Percentiles rank a stretch among this genome's conserved stretches.
phyloP scores from a whole-genome alignment of 176 grass and related monocot species.

The Aechmea fasciata region DNA sequence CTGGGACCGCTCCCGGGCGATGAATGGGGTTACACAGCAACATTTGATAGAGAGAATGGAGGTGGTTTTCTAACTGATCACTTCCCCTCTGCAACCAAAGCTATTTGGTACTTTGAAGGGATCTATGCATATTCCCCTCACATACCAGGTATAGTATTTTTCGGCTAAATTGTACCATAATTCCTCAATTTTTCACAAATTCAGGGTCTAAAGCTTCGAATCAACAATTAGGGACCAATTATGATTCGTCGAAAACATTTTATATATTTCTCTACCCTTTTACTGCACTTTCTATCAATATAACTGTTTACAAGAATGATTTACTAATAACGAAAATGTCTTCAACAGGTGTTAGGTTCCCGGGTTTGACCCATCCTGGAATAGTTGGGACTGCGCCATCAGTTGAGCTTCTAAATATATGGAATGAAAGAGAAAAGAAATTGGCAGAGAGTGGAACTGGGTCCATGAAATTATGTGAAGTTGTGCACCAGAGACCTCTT shows the following conservation, averaged over 20 bases:
- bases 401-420: conserved; percentile 70
- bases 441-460: conserved; percentile 38
- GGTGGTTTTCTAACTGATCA: conserved; percentile 88
- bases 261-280: not conserved
- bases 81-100: conserved; percentile 77
- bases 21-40: conserved; percentile 86
- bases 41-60: conserved; percentile 91
- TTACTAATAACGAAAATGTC: not conserved
- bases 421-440: conserved; percentile 79
- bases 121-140: conserved; percentile 87
- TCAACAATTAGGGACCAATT: too few relatives aligned
- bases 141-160: conserved; percentile 45
- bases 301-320: not conserved
- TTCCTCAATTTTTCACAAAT: too few relatives aligned
- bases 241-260: too few relatives aligned
- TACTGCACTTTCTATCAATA: not conserved
- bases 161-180: too few relatives aligned
- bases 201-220: too few relatives aligned
- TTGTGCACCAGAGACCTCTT: conserved; percentile 74
- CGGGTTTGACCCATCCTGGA: conserved; percentile 81
- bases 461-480: conserved; percentile 65
- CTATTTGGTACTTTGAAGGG: conserved; percentile 98
- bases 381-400: conserved; percentile 88
- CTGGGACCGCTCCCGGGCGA: conserved; percentile 75
- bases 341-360: conserved; percentile 68